Evolutionary conservation across 2,329 filamentous ascomycete species (phyloP), one percentile per base, ranked within the genome.

Genomic region (Cercospora brassicicola): DNA sequence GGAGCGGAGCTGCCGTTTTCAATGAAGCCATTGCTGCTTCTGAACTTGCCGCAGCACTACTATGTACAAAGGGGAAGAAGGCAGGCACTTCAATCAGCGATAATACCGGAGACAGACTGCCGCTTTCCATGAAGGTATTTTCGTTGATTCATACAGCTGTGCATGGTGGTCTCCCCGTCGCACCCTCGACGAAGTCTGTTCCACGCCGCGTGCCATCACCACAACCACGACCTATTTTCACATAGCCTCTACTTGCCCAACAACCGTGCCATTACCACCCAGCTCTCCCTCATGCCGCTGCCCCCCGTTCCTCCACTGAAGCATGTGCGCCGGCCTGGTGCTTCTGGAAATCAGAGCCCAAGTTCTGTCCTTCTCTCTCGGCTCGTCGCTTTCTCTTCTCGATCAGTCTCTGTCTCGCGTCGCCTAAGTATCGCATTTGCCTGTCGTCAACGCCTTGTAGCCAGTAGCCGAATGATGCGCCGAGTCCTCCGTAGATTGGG

Each of bases 381-480:
- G 89, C 90, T 79, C 90, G 89, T 81, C 93, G 86, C 80, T 89
- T 89, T 79, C 95, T 87, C 89, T 98, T 98, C 84, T 96, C 94
- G 67, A 98, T 84, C 73, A 99, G 86, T 65, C 85, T 81, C 74
- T 91, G 86, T 84, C 93, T 94, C 78, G 94, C 89, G 78, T 94
- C 91, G 73, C 86, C 84, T 68, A 99, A 84, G 71, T 93, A 87
- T 73, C 88, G 87, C 74, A 90, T 86, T 82, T 98, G 94, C 79
- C 89, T 86, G 77, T 92, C 84, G 81, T 97, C 93, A 66, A 98
- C 92, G 71, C 92, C 92, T 84, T 94, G 90, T 75, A 99, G 85
- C 93, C 94, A 99, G 86, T 97, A 97, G 75, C 95, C 95, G 83
- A 98, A 97, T 82, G 91, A 92, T 75, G 90, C 94, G 75, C 94